A percentile compares a stretch with the other conserved stretches of the same genome.
Evolutionary conservation across 495 filamentous ascomycete species (phyloP).

Genomic region (Pyronema omphalodes): DNA sequence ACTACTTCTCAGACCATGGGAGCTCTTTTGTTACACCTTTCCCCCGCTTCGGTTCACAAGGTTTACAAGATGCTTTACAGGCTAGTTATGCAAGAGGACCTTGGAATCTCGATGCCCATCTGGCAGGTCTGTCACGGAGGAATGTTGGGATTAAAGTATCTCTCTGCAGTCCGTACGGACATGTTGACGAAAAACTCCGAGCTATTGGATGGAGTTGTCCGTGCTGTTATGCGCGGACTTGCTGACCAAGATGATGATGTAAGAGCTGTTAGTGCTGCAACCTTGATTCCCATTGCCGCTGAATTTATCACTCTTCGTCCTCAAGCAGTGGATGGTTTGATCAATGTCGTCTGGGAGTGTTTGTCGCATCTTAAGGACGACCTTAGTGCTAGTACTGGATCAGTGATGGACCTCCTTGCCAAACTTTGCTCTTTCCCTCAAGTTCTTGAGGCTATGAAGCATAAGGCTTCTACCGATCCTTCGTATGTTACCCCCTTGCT

Average conservation of each 20-base stretch:
- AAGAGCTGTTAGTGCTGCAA: constrained; percentile 88
- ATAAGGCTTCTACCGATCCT: constrained; percentile 58
- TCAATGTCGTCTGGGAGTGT: constrained; percentile 93
- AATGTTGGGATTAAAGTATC: constrained; percentile 87
- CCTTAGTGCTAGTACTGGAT: constrained; percentile 88
- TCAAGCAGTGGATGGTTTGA: constrained; percentile 53
- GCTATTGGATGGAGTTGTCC: constrained; percentile 83
- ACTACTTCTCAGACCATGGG: constrained; percentile 92
- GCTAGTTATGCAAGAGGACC: constrained; percentile 79
- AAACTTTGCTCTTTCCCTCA: constrained; percentile 88
- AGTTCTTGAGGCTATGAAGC: constrained; percentile 85
- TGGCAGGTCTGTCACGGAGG: constrained; percentile 97
- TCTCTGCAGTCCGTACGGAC: constrained; percentile 87
- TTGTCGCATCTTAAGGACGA: constrained; percentile 89
- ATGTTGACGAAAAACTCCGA: constrained; percentile 60
- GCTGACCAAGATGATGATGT: constrained; percentile 88
- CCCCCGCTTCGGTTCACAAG: constrained; percentile 51
- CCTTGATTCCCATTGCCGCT: constrained; percentile 82
- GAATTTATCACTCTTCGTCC: constrained; percentile 78
- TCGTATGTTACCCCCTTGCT: constrained; percentile 13
- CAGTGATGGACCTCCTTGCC: constrained; percentile 91
- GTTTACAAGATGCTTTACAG: constrained; percentile 66
- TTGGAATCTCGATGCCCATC: constrained; percentile 46
- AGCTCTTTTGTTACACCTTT: constrained; percentile 64
- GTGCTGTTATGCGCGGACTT: constrained; percentile 84